Conservation (phyloP, 495 filamentous ascomycete species). For the Neurospora sp. region DNA sequence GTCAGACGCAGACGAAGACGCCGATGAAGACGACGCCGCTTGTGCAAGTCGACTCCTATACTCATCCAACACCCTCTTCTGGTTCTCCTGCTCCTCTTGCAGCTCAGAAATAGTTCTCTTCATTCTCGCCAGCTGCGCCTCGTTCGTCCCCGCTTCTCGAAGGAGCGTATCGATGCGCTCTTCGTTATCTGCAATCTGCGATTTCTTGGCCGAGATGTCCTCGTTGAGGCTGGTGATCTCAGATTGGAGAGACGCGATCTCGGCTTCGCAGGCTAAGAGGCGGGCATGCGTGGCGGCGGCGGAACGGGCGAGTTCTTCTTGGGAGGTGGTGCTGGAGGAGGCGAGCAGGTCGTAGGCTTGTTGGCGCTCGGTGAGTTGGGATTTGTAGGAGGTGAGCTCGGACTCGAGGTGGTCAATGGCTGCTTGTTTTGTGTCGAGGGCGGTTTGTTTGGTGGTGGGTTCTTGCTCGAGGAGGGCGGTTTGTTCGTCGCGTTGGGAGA, state of each 20-base stretch:
- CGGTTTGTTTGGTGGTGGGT: not conserved
- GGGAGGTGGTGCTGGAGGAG: not conserved
- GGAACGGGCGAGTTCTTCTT: not conserved
- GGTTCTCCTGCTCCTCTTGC: not conserved
- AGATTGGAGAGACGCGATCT: not conserved
- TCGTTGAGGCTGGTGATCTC: not conserved
- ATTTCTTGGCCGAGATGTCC: not conserved
- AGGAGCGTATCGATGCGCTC: not conserved
- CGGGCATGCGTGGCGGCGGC: not conserved
- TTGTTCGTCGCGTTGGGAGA: not conserved
- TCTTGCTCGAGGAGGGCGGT: not conserved
- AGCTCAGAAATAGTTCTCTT: not conserved
- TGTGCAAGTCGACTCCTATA: not conserved
- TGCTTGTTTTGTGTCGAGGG: not conserved
- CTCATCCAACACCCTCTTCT: not conserved
- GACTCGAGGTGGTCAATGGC: not conserved
- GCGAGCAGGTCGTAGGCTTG: not conserved
- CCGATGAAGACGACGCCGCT: not conserved
- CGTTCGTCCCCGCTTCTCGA: not conserved
- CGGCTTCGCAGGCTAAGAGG: not conserved
- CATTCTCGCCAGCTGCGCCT: not conserved
- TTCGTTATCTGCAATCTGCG: not conserved
- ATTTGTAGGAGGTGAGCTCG: not conserved
- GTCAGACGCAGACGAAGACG: not conserved
- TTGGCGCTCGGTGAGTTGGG: not conserved